Evolutionary conservation across 1,284 basidiomycete genomes (phyloP).

Genomic region (Farysia itapuensis): DNA sequence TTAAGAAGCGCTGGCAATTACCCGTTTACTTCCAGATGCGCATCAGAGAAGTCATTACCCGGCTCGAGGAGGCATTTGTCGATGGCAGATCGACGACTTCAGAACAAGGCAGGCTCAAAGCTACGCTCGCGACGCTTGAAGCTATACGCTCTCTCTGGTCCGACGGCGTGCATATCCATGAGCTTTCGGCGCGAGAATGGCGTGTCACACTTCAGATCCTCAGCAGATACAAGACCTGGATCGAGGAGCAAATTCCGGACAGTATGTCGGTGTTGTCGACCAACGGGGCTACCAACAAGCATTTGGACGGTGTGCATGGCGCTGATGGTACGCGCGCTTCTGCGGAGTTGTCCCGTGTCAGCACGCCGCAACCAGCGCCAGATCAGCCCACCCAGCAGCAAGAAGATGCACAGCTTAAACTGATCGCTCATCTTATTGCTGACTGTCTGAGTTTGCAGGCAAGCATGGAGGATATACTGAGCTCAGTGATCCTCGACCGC

Average conservation of each 20-base stretch:
- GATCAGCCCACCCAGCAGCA: conserved; percentile 7
- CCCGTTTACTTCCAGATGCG: conserved; percentile 95
- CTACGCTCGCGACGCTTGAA: conserved; percentile 14
- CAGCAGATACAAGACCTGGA: conserved; percentile 51
- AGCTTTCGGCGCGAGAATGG: conserved; percentile 50
- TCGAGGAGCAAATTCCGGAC: conserved; percentile 16
- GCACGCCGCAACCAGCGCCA: conserved; percentile 15
- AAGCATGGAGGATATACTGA: conserved; percentile 1
- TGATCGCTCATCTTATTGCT: not conserved
- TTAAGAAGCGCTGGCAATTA: conserved; percentile 88
- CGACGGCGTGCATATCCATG: conserved; percentile 32
- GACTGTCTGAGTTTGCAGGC: conserved; percentile 4
- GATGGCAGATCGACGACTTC: not conserved
- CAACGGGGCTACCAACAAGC: not conserved
- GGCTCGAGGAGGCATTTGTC: conserved; percentile 14
- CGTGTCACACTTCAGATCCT: conserved; percentile 51
- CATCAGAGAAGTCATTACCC: conserved; percentile 85
- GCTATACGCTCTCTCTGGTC: conserved; percentile 45
- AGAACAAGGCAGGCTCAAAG: conserved; percentile 5
- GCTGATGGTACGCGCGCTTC: conserved; percentile 1
- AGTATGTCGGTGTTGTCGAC: not conserved
- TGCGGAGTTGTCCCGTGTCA: conserved; percentile 11
- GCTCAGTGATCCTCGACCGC: not conserved
- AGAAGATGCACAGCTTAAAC: conserved; percentile 10
- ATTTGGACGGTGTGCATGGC: conserved; percentile 1